Base-by-base conservation (phyloP, 2,329 filamentous ascomycete species). In the Aaosphaeria arxii region DNA sequence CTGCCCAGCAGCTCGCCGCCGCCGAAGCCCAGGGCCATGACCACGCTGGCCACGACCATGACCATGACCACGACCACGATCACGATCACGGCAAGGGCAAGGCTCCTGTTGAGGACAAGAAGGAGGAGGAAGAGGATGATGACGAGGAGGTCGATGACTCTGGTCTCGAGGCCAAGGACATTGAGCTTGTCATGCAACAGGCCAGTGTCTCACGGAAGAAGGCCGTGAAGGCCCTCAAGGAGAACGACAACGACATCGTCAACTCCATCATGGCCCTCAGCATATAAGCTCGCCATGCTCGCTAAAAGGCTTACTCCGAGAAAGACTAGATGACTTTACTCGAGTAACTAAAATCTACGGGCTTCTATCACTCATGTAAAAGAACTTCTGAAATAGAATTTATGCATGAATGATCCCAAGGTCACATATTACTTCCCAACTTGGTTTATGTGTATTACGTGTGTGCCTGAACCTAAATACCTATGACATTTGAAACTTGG, bases 191-290 rank as follows among this genome's bases (percentile, higher is more conserved):
- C 75, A 96, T 97, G 90, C 90, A 89, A 64, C 92, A 99, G 78
- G 94, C 94, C 65, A 94, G 81, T 68, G 95, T 99, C 66, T 96
- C 90, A 64, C 85, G 94, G 75, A 96, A 95, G 80, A 97, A 97
- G 85, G 94, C 94, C 53, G 85, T 99, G 80, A 99, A 97, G 80
- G 94, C 95, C 48, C 83, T 99, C 71, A 91, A 91, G 81, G 94
- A 97, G 81, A 99, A 99, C 73, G 92, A 97, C 79, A 96, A 97
- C 70, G 94, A 99, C 73, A 99, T 99, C 79, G 94, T 99, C 81
- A 99, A 99, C 83, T 96, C 94, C 66, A 99, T 99, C 80, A 99
- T 99, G 94, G 91, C 92, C 63, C 79, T 99, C 56, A 79, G 76
- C 68, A 78, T 79, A 77, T 80, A 69, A 59, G 54, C 49, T 48